phyloP scores from a whole-genome alignment of 768 basidiomycete genomes.

The Paxillus involutus region DNA sequence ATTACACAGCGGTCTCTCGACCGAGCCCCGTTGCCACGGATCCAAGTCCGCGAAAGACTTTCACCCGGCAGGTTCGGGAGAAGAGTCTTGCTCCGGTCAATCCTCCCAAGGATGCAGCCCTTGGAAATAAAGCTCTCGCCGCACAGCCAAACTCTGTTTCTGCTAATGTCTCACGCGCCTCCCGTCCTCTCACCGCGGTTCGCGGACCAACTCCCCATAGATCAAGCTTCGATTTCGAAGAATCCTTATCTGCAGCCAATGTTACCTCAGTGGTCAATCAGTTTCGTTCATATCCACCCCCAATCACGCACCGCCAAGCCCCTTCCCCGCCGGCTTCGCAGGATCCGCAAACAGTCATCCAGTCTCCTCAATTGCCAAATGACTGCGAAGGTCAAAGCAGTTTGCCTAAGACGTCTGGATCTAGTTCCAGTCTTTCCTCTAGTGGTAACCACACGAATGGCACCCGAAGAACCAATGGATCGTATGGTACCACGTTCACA shows the following conservation, averaged over 20 bases:
- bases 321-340: constrained; percentile 21
- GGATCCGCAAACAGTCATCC: constrained; percentile 3
- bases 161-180: neutral
- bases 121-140: constrained; percentile 15
- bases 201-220: constrained; percentile 17
- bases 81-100: neutral
- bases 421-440: constrained; percentile 24
- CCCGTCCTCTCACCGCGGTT: constrained; percentile 19
- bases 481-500: constrained; percentile 16
- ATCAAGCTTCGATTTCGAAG: constrained; percentile 27
- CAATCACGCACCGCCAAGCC: constrained; percentile 17
- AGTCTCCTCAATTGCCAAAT: constrained; percentile 4
- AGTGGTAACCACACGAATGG: constrained; percentile 26
- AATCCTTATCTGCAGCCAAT: constrained; percentile 28
- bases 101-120: constrained; percentile 12
- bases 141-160: neutral
- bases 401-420: constrained; percentile 24
- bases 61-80: constrained; percentile 9
- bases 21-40: constrained; percentile 17
- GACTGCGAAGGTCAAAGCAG: constrained; percentile 6
- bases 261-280: constrained; percentile 33
- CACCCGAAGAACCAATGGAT: constrained; percentile 24
- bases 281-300: constrained; percentile 28
- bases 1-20: neutral
- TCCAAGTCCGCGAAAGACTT: constrained; percentile 4